Base-by-base conservation (phyloP, 441 rosid genomes). In the Populus hybrid region DNA sequence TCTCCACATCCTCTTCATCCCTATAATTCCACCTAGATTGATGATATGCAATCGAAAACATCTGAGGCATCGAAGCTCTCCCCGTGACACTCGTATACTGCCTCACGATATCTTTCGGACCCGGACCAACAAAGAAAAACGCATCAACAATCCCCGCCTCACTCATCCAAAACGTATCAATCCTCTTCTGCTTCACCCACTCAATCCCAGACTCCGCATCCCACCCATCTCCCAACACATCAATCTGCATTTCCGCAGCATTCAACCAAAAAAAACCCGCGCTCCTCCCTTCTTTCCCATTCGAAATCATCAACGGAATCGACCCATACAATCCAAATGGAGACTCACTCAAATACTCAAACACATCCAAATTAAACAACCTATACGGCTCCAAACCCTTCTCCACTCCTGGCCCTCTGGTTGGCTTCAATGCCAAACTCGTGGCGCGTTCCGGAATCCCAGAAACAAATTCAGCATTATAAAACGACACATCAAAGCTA, bases 181-280 rank as follows among this genome's bases (percentile, higher is more conserved):
- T 86, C 80, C 91, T 88, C 72, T 84, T 85, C 84, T 86, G 89
- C 23, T 83, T 82, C 66, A 92, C 94, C 81, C 89, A 78, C 28
- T 86, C 76, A 84, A 94, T 86, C 42, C 89, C 87, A 66, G 89
- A 85, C 72, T 90, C 98, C 3, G 94, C 93, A 85, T 93, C 92
- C 99, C 99, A 94, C 14, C 97, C 98, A 42, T 84, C 87, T 2
- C 86, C 96, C 78, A 96, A 78, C n/a, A 96, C 98, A 88, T 96
- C 99, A 86, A 96, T 94, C 88, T 96, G 98, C 99, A 96, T 96
- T 82, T 96, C 99, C 0, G 99, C 99, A 30, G 98, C 97, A 82
- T 96, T 96, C 80, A 96, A 79, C 99, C 99, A 96, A 85, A 96
- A 94, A 94, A 96, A 94, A 1, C 99, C 99, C 0, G 90, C 88